Evolutionary conservation across 108 stramenopile genomes (phyloP).

Genomic region (Epipyxis sp.): DNA sequence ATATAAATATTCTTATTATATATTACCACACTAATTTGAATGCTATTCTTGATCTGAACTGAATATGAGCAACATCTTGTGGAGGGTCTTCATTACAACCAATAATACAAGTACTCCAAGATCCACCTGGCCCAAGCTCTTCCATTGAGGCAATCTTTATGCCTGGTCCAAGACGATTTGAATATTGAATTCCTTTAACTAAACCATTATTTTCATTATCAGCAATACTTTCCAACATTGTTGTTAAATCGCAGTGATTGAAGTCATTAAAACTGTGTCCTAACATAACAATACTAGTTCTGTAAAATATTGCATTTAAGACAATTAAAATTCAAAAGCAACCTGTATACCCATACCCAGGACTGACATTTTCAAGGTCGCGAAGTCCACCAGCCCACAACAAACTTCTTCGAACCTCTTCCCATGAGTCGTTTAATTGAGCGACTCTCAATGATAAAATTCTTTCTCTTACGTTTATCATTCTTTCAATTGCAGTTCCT

Average conservation of each 20-base stretch:
- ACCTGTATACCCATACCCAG: conserved; percentile 83
- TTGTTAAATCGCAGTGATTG: conserved; percentile 82
- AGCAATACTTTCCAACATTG: conserved; percentile 67
- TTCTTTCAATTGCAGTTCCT: conserved; percentile 29
- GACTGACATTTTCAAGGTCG: conserved; percentile 65
- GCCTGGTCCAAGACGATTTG: conserved; percentile 72
- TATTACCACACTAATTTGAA: conserved; percentile 88
- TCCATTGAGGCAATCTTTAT: conserved; percentile 72
- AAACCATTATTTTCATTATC: conserved; percentile 73
- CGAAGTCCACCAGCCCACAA: conserved; percentile 81
- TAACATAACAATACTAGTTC: no score
- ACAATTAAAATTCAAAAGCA: no score
- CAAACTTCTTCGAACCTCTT: conserved; percentile 67
- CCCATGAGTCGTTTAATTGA: conserved; percentile 68
- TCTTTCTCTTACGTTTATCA: conserved; percentile 59
- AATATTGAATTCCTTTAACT: conserved; percentile 67
- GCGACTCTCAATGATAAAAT: conserved; percentile 51
- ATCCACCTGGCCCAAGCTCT: conserved; percentile 78
- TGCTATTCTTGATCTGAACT: conserved; percentile 75
- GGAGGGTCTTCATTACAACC: conserved; percentile 66
- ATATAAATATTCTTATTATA: no score
- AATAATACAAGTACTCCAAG: conserved; percentile 76
- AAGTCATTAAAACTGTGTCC: conserved; percentile 82
- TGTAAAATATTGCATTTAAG: no score
- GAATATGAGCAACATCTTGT: conserved; percentile 80